These are phyloP conservation scores for Podaxis rugospora DNA, from an alignment of 768 basidiomycete species.

Conservation along the genomic window DNA sequence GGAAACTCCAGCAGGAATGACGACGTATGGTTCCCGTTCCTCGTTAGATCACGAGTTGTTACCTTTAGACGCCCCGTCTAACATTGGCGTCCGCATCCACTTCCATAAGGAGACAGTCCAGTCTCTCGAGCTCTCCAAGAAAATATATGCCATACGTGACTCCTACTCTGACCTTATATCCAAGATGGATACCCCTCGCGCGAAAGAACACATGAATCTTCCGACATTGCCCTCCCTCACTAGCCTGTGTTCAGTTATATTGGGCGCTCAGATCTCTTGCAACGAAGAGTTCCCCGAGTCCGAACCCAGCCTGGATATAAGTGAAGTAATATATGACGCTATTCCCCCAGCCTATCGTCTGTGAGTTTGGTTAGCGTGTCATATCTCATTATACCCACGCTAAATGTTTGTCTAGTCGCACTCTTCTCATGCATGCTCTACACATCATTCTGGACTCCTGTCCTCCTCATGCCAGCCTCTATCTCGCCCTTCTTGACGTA, in stretches of 20 bases:
- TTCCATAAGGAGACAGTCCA: slow-evolving; percentile 26
- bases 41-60: slow-evolving; percentile 22
- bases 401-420: background rate
- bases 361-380: slow-evolving; percentile 24
- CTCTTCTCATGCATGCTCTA: slow-evolving; percentile 36
- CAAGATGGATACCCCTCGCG: slow-evolving; percentile 19
- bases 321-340: slow-evolving; percentile 43
- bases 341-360: slow-evolving; percentile 49
- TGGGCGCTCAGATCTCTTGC: slow-evolving; percentile 14
- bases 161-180: slow-evolving; percentile 49
- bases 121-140: slow-evolving; percentile 35
- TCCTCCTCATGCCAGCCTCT: slow-evolving; percentile 43
- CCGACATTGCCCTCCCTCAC: slow-evolving; percentile 18
- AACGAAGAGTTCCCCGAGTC: background rate
- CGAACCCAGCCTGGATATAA: slow-evolving; percentile 18
- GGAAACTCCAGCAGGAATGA: background rate
- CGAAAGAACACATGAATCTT: background rate
- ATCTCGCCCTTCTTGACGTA: slow-evolving; percentile 47
- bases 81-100: slow-evolving; percentile 26
- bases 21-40: background rate
- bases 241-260: slow-evolving; percentile 15
- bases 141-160: slow-evolving; percentile 50
- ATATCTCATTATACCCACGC: background rate
- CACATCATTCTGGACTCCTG: slow-evolving; percentile 41
- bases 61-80: slow-evolving; percentile 33